phyloP scores from a whole-genome alignment of 305 asterid species.

The Fraxinus albicans region DNA sequence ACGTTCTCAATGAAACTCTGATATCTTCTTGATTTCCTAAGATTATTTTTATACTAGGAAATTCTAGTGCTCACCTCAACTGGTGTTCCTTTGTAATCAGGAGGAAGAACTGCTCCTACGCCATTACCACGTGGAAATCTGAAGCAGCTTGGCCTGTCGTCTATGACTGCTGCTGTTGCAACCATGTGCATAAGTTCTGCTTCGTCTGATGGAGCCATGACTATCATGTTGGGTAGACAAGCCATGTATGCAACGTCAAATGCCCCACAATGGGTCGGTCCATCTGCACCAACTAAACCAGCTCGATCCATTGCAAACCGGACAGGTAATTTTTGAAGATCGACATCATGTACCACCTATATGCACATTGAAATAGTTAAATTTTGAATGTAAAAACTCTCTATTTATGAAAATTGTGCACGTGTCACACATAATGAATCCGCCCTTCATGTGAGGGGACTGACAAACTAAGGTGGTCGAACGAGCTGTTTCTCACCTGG shows the following conservation, averaged over 20 bases:
- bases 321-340: conserved; percentile 66
- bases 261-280: conserved; percentile 75
- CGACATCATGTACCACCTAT: conserved; percentile 74
- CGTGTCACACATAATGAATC: not conserved
- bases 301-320: conserved; percentile 73
- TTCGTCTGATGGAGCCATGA: conserved; percentile 79
- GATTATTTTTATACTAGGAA: not conserved
- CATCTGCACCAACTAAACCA: conserved; percentile 75
- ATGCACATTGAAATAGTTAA: not conserved
- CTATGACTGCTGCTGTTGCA: conserved; percentile 62
- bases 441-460: not conserved
- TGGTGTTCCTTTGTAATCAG: conserved; percentile 55
- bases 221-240: conserved; percentile 71
- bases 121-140: conserved; percentile 78
- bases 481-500: conserved; percentile 31
- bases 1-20: not conserved
- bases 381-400: not conserved
- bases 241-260: conserved; percentile 72
- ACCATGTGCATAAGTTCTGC: conserved; percentile 73
- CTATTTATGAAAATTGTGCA: not conserved
- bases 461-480: not conserved
- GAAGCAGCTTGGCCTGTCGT: conserved; percentile 63
- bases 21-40: not conserved
- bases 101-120: conserved; percentile 49
- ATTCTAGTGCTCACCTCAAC: conserved; percentile 39